These are phyloP conservation scores for Bassia scoparia DNA, from an alignment of 148 eudicot species.

Conservation along the genomic window DNA sequence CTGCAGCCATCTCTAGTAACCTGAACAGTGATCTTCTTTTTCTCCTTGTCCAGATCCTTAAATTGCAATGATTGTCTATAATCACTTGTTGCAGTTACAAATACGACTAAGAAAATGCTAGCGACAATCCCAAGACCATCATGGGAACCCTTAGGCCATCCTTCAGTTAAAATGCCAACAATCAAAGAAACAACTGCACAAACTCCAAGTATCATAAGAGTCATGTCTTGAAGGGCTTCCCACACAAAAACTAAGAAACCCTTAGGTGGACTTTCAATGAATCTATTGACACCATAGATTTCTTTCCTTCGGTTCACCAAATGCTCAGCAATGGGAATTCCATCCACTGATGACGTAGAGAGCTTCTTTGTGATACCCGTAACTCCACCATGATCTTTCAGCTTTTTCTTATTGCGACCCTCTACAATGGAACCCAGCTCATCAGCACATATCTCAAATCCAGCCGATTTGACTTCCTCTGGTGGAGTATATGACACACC, in stretches of 20 bases:
- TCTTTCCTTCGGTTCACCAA: slow-evolving; percentile 47
- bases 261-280: slow-evolving; percentile 55
- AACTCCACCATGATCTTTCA: slow-evolving; percentile 67
- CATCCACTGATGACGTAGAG: slow-evolving; percentile 43
- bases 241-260: slow-evolving; percentile 77
- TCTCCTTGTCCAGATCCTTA: slow-evolving; percentile 76
- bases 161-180: slow-evolving; percentile 72
- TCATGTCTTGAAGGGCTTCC: slow-evolving; percentile 87
- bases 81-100: slow-evolving; percentile 87
- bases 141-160: slow-evolving; percentile 90
- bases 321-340: slow-evolving; percentile 52
- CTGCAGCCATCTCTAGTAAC: slow-evolving; percentile 71
- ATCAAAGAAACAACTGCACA: slow-evolving; percentile 70
- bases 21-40: slow-evolving; percentile 72
- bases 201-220: slow-evolving; percentile 77
- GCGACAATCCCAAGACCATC: slow-evolving; percentile 89
- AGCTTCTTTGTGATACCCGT: slow-evolving; percentile 64
- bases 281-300: slow-evolving; percentile 66
- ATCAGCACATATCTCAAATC: slow-evolving; percentile 67
- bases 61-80: slow-evolving; percentile 81
- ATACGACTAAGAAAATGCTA: slow-evolving; percentile 69
- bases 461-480: slow-evolving; percentile 69
- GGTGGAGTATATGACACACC: slow-evolving; percentile 67
- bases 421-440: slow-evolving; percentile 86
- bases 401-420: slow-evolving; percentile 55